Evolutionary conservation across 192 early-diverging fungal genomes (phyloP), one percentile per base, ranked within the genome.

Genomic region (Dimargaris cristalligena): DNA sequence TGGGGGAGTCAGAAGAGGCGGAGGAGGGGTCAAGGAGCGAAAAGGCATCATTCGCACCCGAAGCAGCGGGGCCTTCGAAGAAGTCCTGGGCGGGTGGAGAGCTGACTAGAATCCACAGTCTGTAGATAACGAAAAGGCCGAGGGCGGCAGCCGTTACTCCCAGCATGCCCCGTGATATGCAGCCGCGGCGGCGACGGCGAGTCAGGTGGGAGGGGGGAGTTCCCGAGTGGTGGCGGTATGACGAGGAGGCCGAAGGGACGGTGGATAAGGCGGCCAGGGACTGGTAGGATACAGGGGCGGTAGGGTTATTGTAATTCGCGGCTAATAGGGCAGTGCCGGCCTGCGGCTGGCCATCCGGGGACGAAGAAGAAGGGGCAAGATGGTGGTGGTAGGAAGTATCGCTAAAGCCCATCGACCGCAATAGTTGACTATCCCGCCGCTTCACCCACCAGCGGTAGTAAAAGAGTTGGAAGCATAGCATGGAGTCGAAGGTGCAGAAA

Each of bases 401-500:
- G 45, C 33, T 41, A 29, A 54, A 13, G 9, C 11, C 3, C 13
- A 22, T 30, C 63, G 13, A 25, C n/a, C 13, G 46, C 62, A 22
- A 28, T 14, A 34, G 29, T 8, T 16, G 45, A n/a, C n/a, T n/a
- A n/a, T n/a, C n/a, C n/a, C n/a, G n/a, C 38, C 16, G n/a, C 22
- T 14, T 28, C 2, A 38, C 30, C 23, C 32, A 18, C 28, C 44
- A 18, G 18, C 41, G 29, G 48, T 73, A 75, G 38, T 68, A 65
- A 41, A 71, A 58, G 56, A 60, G 65, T 49, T 79, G 77, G 6
- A 34, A 28, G 8, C 74, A 31, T 11, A 79, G 66, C 22, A 61
- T 23, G 0, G 58, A 29, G 47, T 76, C 77, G 45, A 59, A 55
- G 50, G 65, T 32, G 10, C 72, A 66, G 63, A 79, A 79, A 52